These are phyloP conservation scores for Verticillium nonalfalfae DNA, from an alignment of 2,329 filamentous ascomycete genomes.

Conservation along the genomic window DNA sequence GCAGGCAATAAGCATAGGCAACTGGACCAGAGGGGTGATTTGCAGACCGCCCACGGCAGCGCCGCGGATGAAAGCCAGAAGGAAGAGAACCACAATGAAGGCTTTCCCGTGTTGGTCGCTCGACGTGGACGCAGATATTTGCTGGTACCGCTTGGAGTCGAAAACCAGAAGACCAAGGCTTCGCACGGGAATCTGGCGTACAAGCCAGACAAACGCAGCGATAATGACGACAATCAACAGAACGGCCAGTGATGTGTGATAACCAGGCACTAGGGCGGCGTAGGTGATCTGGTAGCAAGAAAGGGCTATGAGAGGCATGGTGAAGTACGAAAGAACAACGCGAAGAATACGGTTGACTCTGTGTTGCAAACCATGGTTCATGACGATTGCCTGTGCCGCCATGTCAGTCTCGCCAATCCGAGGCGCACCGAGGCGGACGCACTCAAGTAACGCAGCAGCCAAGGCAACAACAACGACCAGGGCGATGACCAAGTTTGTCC, in stretches of 20 bases:
- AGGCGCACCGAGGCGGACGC: conserved; percentile 23
- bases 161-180: conserved; percentile 22
- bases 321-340: conserved; percentile 69
- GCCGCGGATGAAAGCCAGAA: conserved; percentile 58
- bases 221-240: conserved; percentile 15
- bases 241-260: conserved; percentile 25
- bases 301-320: conserved; percentile 64
- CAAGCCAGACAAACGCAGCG: conserved; percentile 20
- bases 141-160: conserved; percentile 61
- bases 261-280: conserved; percentile 10
- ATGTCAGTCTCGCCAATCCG: neutral
- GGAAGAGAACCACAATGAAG: conserved; percentile 57
- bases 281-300: conserved; percentile 63
- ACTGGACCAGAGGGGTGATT: conserved; percentile 47
- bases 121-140: conserved; percentile 34
- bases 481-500: conserved; percentile 65
- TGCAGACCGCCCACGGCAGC: conserved; percentile 65
- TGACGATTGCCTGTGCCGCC: conserved; percentile 11
- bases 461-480: conserved; percentile 49
- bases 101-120: conserved; percentile 28
- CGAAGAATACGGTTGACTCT: conserved; percentile 47
- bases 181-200: conserved; percentile 15
- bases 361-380: conserved; percentile 3
- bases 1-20: conserved; percentile 62
- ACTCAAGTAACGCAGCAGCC: conserved; percentile 42